Conservation (phyloP, 2,329 filamentous ascomycete genomes). For the Phaeosphaeria sp. region DNA sequence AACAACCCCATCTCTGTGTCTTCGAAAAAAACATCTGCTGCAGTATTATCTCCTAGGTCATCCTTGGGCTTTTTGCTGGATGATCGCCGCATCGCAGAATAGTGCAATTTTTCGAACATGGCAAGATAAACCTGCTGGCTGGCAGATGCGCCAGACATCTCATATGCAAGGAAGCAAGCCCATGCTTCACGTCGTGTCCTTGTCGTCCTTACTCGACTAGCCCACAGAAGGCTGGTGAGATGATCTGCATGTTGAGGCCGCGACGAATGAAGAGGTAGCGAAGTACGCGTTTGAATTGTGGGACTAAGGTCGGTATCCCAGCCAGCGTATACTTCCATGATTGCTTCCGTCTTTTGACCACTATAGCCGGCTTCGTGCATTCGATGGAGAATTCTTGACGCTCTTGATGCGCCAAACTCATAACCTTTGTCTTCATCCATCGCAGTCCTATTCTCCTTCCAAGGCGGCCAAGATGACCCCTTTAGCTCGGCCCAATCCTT, state of each 20-base stretch:
- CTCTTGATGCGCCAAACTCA: slow-evolving; percentile 63
- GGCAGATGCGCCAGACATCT: slow-evolving; percentile 50
- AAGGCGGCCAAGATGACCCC: slow-evolving; percentile 68
- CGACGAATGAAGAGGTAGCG: slow-evolving; percentile 38
- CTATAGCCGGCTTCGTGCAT: slow-evolving; percentile 68
- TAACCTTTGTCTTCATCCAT: slow-evolving; percentile 65
- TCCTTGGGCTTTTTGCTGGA: slow-evolving; percentile 5
- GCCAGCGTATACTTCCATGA: slow-evolving; percentile 62
- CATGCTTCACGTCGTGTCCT: slow-evolving; percentile 68
- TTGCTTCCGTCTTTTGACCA: slow-evolving; percentile 58
- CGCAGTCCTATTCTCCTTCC: slow-evolving; percentile 67
- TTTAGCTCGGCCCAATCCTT: slow-evolving; percentile 65
- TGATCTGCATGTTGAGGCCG: slow-evolving; percentile 4
- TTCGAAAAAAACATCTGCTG: slow-evolving; percentile 2
- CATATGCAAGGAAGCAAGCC: slow-evolving; percentile 67
- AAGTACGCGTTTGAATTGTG: slow-evolving; percentile 64
- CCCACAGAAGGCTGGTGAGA: slow-evolving; percentile 56
- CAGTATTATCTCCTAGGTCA: slow-evolving; percentile 2
- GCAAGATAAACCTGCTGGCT: slow-evolving; percentile 58
- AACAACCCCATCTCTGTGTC: slow-evolving; percentile 37
- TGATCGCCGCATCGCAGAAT: slow-evolving; percentile 27
- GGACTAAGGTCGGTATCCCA: slow-evolving; percentile 70
- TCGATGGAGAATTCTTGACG: slow-evolving; percentile 60
- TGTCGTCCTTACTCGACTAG: slow-evolving; percentile 64
- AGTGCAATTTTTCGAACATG: slow-evolving; percentile 64